Evolutionary conservation across 768 basidiomycete genomes (phyloP).

Genomic region (Calvatia gigantea): DNA sequence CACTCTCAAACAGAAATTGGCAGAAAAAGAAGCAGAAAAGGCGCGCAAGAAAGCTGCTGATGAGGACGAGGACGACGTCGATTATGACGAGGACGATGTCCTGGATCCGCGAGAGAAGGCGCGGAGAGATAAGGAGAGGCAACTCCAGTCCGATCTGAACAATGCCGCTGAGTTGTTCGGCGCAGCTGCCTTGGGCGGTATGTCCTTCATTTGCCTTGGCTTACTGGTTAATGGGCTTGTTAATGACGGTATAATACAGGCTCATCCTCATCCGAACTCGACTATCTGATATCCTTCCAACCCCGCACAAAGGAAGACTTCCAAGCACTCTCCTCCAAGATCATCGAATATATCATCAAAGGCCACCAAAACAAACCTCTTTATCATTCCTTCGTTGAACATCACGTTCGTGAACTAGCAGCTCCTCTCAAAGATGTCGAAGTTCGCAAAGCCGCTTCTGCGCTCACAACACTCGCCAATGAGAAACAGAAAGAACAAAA

Average conservation of each 20-base stretch:
- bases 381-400: constrained; percentile 80
- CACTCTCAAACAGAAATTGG: constrained; percentile 85
- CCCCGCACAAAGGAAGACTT: constrained; percentile 93
- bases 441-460: constrained; percentile 83
- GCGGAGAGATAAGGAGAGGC: constrained; percentile 70
- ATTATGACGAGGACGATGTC: constrained; percentile 71
- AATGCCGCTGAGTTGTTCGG: constrained; percentile 84
- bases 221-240: not conserved
- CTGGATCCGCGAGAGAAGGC: constrained; percentile 80
- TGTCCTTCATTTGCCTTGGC: constrained; percentile 14
- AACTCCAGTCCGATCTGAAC: constrained; percentile 83
- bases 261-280: constrained; percentile 65
- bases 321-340: constrained; percentile 61
- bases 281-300: constrained; percentile 69
- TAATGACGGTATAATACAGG: constrained; percentile 35
- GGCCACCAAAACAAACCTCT: constrained; percentile 81
- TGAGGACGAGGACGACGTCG: constrained; percentile 41
- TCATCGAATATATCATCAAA: constrained; percentile 74
- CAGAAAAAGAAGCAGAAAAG: constrained; percentile 84
- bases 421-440: constrained; percentile 85
- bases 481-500: constrained; percentile 92
- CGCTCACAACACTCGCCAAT: constrained; percentile 83
- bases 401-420: constrained; percentile 74
- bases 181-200: constrained; percentile 61
- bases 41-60: constrained; percentile 43